phyloP scores from a whole-genome alignment of 768 basidiomycete species.

The Chalciporus pseudorubinellus region DNA sequence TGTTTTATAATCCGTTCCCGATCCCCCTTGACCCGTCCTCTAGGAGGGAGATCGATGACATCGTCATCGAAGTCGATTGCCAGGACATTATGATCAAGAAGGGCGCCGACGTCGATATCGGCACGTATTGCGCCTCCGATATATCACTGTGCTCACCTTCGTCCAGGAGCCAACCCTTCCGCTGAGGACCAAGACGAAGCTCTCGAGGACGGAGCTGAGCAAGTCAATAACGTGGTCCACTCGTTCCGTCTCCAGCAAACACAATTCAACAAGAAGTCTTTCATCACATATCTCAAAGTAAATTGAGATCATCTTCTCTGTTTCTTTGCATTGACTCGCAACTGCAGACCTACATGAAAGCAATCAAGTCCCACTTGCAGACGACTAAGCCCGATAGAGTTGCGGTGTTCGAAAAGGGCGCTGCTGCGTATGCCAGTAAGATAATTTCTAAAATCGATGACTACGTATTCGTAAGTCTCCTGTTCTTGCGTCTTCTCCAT shows the following conservation, averaged over 20 bases:
- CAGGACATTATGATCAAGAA: constrained; percentile 61
- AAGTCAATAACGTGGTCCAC: constrained; percentile 87
- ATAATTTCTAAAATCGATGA: constrained; percentile 88
- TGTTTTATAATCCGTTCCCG: constrained; percentile 26
- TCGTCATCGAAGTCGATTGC: constrained; percentile 89
- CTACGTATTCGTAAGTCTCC: constrained; percentile 77
- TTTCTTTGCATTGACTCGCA: neutral
- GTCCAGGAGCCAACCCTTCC: constrained; percentile 86
- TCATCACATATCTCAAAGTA: constrained; percentile 77
- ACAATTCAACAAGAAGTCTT: constrained; percentile 89
- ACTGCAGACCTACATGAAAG: constrained; percentile 88
- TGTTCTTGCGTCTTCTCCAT: too few species aligned
- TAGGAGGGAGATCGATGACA: constrained; percentile 75
- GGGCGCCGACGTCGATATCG: constrained; percentile 86
- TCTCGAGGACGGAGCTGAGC: constrained; percentile 70
- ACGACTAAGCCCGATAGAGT: constrained; percentile 59
- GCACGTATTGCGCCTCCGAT: constrained; percentile 37
- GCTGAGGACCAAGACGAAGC: constrained; percentile 81
- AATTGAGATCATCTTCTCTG: neutral
- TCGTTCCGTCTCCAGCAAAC: constrained; percentile 88
- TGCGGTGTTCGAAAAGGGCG: constrained; percentile 77
- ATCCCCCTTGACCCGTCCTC: constrained; percentile 1
- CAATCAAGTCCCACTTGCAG: constrained; percentile 65
- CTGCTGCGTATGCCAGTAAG: constrained; percentile 79
- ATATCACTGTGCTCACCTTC: constrained; percentile 6